Evolutionary conservation across 495 filamentous ascomycete species (phyloP), one percentile per base, ranked within the genome.

Genomic region (Bathelium albidoporum): DNA sequence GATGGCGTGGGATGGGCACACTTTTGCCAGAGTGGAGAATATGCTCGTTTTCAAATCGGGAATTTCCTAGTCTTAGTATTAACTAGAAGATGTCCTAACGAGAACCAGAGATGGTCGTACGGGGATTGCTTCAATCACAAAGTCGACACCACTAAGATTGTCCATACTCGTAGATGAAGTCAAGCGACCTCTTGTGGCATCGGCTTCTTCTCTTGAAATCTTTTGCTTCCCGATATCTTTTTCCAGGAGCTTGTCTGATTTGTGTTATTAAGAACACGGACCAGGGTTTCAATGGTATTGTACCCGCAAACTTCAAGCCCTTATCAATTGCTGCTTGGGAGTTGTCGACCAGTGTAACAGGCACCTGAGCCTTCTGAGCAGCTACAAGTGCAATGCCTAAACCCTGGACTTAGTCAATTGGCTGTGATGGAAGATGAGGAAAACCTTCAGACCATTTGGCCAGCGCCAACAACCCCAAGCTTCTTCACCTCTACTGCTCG

Each of bases 111-210:
- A 11, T 12, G 2, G 22, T 26, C 68, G 32, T 70, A 75, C 74
- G 20, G 94, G 94, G 14, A 97, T 92, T 34, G 94, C 94, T 78
- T 99, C 94, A 73, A 99, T 96, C 32, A 97, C 85, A 73, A 97
- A 97, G 79, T 99, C 94, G n/a, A 88, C 87, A 3, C 83, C 81
- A n/a, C 83, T 83, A 18, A 97, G 86, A 63, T 86, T 82, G 32
- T 92, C 88, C 70, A 97, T 83, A 3, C 83, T 82, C 2, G 89
- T 89, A 44, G 83, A 86, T 12, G 90, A 77, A 0, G 72, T 77
- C 49, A 99, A 81, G 18, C 85, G 86, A 32, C 81, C 79, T 26
- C 87, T 85, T 41, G 85, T 82, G 20, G 81, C 78, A 68, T 89
- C 85, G 12, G 94, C 89, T 63, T 89, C 85, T 29, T 87, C 84